These are phyloP conservation scores for Macroventuria anomochaeta DNA, from an alignment of 2,329 filamentous ascomycete genomes.

Conservation along the genomic window DNA sequence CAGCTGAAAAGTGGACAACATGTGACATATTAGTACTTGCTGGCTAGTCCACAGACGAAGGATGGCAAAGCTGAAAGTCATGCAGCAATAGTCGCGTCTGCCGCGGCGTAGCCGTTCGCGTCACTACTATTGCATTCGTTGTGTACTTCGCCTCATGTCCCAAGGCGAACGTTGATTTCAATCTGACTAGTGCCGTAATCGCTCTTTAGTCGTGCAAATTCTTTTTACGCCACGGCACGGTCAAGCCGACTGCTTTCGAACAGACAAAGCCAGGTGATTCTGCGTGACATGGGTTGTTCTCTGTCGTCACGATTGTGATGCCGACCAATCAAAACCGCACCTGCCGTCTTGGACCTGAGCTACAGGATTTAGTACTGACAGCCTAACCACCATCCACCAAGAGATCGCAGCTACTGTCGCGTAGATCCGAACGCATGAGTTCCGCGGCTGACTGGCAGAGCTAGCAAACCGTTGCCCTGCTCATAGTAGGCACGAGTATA, in stretches of 20 bases:
- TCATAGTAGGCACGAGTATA: slow-evolving; percentile 8
- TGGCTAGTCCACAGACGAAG: slow-evolving; percentile 7
- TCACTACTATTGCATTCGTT: slow-evolving; percentile 7
- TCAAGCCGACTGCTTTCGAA: slow-evolving; percentile 17
- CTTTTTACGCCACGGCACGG: slow-evolving; percentile 15
- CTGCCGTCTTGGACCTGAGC: slow-evolving; percentile 14
- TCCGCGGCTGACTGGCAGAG: slow-evolving; percentile 5
- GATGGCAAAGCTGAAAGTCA: slow-evolving; percentile 1
- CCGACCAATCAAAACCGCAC: slow-evolving; percentile 10
- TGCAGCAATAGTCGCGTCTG: neutral
- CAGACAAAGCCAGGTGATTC: slow-evolving; percentile 8
- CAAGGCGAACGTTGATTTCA: neutral
- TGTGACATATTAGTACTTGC: slow-evolving; percentile 1
- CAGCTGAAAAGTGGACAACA: neutral
- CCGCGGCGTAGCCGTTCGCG: slow-evolving; percentile 3
- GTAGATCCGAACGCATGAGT: slow-evolving; percentile 17
- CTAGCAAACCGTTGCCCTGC: slow-evolving; percentile 7
- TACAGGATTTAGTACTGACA: slow-evolving; percentile 15
- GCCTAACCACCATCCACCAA: slow-evolving; percentile 12
- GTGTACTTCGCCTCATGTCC: slow-evolving; percentile 4
- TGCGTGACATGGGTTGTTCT: slow-evolving; percentile 6
- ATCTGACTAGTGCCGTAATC: slow-evolving; percentile 16
- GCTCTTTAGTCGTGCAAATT: slow-evolving; percentile 11
- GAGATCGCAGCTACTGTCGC: slow-evolving; percentile 20
- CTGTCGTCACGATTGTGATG: slow-evolving; percentile 17